Conservation (phyloP, 495 filamentous ascomycete species). For the Astrocystis sublimbata region DNA sequence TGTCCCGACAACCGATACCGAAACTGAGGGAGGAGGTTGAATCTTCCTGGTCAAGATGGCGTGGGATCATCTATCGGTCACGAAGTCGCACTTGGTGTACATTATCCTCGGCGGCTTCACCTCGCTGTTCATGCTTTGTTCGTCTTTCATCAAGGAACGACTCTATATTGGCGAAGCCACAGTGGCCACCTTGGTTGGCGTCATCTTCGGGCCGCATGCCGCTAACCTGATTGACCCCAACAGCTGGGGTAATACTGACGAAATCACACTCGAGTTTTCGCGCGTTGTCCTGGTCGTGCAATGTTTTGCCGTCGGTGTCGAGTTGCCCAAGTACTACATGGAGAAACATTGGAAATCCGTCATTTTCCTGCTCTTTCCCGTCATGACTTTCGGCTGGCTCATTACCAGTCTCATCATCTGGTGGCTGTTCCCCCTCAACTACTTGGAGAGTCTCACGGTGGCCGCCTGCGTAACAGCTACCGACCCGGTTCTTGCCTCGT, state of each 20-base stretch:
- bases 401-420: slow-evolving; percentile 93
- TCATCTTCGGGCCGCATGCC: slow-evolving; percentile 96
- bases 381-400: slow-evolving; percentile 98
- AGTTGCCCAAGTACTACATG: slow-evolving; percentile 97
- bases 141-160: slow-evolving; percentile 95
- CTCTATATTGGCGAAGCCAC: slow-evolving; percentile 99
- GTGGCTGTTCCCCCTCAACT: slow-evolving; percentile 88
- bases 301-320: slow-evolving; percentile 98
- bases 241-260: slow-evolving; percentile 90
- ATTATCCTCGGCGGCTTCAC: slow-evolving; percentile 98
- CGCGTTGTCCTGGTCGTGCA: slow-evolving; percentile 97
- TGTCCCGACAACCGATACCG: not conserved
- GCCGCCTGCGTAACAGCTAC: slow-evolving; percentile 97
- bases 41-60: slow-evolving; percentile 59
- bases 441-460: slow-evolving; percentile 82
- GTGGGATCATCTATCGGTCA: slow-evolving; percentile 91
- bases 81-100: slow-evolving; percentile 95
- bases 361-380: slow-evolving; percentile 80
- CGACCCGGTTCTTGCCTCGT: slow-evolving; percentile 95
- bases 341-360: slow-evolving; percentile 97
- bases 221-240: slow-evolving; percentile 85
- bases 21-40: slow-evolving; percentile 1
- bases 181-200: slow-evolving; percentile 90
- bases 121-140: slow-evolving; percentile 96
- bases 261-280: slow-evolving; percentile 95